Conservation (phyloP, 148 eudicot species). For the Polygonum aviculare region DNA sequence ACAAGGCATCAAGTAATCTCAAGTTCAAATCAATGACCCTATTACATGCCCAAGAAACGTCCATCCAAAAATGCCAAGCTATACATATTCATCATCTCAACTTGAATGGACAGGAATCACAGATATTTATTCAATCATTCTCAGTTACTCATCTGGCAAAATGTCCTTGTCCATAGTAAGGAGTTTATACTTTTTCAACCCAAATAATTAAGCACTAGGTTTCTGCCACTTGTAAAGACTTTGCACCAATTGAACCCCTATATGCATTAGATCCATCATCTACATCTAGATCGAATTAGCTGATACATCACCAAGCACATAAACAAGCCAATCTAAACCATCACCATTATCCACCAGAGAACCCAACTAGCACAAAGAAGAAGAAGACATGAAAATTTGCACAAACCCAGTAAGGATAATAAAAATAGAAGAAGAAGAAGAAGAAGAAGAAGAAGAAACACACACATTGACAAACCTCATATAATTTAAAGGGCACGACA, state of each 20-base stretch:
- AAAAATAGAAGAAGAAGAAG: background rate
- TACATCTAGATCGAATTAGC: background rate
- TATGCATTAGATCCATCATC: background rate
- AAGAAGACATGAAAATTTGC: too few relatives aligned
- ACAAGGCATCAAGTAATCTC: background rate
- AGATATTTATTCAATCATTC: background rate
- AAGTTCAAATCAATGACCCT: background rate
- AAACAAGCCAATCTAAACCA: background rate
- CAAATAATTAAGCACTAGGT: too few relatives aligned
- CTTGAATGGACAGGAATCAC: background rate
- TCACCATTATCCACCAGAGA: background rate
- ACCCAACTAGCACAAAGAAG: background rate
- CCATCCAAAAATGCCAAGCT: background rate
- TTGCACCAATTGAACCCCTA: background rate
- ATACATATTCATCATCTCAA: background rate
- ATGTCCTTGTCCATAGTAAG: background rate
- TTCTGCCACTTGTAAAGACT: too few relatives aligned
- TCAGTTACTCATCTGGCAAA: background rate
- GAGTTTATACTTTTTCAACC: background rate
- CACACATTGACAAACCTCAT: conserved; percentile 41
- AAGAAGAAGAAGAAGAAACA: background rate
- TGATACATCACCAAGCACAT: background rate
- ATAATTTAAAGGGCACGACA: conserved; percentile 78
- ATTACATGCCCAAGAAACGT: background rate
- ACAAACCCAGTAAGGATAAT: background rate